These are phyloP conservation scores for Tricholoma sp. DNA, from an alignment of 768 basidiomycete genomes.

Conservation along the genomic window DNA sequence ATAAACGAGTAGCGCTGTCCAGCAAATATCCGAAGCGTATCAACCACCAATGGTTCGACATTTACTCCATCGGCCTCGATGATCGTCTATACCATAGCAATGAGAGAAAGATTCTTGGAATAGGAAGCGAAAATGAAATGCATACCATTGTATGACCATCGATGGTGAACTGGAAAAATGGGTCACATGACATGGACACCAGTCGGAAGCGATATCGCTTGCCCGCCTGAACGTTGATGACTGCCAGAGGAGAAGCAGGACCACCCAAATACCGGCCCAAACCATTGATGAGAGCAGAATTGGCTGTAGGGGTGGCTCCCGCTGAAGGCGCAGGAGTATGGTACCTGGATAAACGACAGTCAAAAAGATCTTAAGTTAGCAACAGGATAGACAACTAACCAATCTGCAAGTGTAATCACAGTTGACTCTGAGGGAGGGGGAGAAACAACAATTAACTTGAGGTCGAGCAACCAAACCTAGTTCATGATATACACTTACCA, in stretches of 20 bases:
- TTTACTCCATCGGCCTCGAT: slow-evolving; percentile 35
- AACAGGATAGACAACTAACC: slow-evolving; percentile 19
- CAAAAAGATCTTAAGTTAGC: neutral
- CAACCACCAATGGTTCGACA: slow-evolving; percentile 25
- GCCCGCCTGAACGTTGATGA: too few relatives aligned
- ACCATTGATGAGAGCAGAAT: slow-evolving; percentile 8
- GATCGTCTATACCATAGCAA: slow-evolving; percentile 14
- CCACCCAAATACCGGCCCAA: too few relatives aligned
- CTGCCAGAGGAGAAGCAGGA: too few relatives aligned
- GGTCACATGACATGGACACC: slow-evolving; percentile 43
- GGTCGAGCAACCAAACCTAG: neutral
- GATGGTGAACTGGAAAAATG: slow-evolving; percentile 36
- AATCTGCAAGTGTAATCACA: slow-evolving; percentile 34
- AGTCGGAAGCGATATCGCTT: slow-evolving; percentile 45
- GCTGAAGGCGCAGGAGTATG: slow-evolving; percentile 23
- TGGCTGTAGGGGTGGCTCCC: slow-evolving; percentile 13
- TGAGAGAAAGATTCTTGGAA: neutral
- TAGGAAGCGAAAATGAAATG: slow-evolving; percentile 5
- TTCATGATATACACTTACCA: neutral
- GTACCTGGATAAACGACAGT: slow-evolving; percentile 25
- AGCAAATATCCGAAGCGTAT: slow-evolving; percentile 34
- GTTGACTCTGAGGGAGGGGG: slow-evolving; percentile 27
- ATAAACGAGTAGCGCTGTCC: slow-evolving; percentile 29
- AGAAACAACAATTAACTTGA: neutral
- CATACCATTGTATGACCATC: slow-evolving; percentile 28